Evolutionary conservation across 2,329 filamentous ascomycete species (phyloP), one percentile per base, ranked within the genome.

Genomic region (Hypoxylon sp.): DNA sequence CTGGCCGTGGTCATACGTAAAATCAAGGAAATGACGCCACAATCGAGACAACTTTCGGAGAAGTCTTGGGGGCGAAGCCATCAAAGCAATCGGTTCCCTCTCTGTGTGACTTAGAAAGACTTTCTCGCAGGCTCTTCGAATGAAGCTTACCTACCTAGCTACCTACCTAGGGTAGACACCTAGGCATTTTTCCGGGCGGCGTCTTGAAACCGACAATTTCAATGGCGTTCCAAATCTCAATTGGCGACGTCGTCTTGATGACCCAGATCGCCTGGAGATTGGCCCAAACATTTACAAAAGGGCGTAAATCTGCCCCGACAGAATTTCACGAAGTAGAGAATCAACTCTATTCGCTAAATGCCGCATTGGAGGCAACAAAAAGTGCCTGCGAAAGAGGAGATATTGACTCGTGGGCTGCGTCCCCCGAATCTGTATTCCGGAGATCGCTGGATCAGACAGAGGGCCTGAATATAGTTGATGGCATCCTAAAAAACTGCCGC

Each of bases 251-350:
- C 13, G 62, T 69, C 54, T 53, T 67, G 35, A 68, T 73, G 35
- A 62, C 66, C 41, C 67, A 71, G 37, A 67, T 72, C 40, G 67
- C 69, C 35, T 69, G 65, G 61, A 51, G 46, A 6, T 55, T 72
- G 17, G 68, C 62, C 9, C 63, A 68, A 26, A 66, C 69, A 21
- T 71, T 73, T 43, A 68, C 69, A 11, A 68, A 65, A 2, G 70
- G 71, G 4, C 64, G 66, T 5, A 66, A 67, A 24, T 71, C 71
- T 3, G 70, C 71, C 0, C 71, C 70, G 3, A 58, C 59, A 2
- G 70, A 72, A 43, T 71, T 73, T 40, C 58, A 61, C 21, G 69
- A 72, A 45, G 61, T 73, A 18, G 69, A 72, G 37, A 69, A 67
- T 54, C 69, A 73, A 41, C 53, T 73, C 2, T 69, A 69, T 43